Evolutionary conservation across 1,284 basidiomycete genomes (phyloP), one percentile per base, ranked within the genome.

Genomic region (Irpex sp.): DNA sequence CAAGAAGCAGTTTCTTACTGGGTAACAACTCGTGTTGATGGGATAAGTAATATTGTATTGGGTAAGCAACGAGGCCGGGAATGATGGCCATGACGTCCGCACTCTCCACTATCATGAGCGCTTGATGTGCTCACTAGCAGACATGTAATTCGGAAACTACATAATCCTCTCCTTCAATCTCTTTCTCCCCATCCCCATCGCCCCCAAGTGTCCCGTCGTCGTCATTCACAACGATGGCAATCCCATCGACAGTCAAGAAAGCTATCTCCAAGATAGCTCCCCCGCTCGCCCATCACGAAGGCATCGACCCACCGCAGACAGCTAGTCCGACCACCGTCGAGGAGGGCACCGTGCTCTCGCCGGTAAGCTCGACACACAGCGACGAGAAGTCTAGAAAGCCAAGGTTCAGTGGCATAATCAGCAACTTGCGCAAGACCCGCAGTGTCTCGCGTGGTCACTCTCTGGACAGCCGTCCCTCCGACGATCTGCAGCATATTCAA

Each of bases 201-300:
- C 21, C 43, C 8, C 21, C 17, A 9, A 13, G n/a, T 9, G 17
- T 17, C 13, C 21, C 49, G 49, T 51, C 49, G 49, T 21, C 49
- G 17, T 51, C 17, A 2, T 21, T 17, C 15, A 51, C 49, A 51
- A 2, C 21, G 19, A 58, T 58, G 57, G 57, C 57, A 15, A 9
- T 26, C 49, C 8, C 53, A 11, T 63, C 61, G 9, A 59, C 68
- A 13, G 53, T 69, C 61, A 66, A 66, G 64, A 66, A 65, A 60
- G 66, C 59, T n/a, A 31, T 69, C 57, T 58, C 68, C 13, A 67
- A 63, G 60, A 64, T 69, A 56, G 64, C 68, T 58, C 55, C 62
- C 3, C 67, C 67, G 47, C 33, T 33, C 54, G 26, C 56, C 33
- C 61, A 56, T n/a, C 39, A 54, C 6, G 57, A 56, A 26, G 47